Conservation (phyloP, 2,329 filamentous ascomycete genomes). For the Epichloe festucae region DNA sequence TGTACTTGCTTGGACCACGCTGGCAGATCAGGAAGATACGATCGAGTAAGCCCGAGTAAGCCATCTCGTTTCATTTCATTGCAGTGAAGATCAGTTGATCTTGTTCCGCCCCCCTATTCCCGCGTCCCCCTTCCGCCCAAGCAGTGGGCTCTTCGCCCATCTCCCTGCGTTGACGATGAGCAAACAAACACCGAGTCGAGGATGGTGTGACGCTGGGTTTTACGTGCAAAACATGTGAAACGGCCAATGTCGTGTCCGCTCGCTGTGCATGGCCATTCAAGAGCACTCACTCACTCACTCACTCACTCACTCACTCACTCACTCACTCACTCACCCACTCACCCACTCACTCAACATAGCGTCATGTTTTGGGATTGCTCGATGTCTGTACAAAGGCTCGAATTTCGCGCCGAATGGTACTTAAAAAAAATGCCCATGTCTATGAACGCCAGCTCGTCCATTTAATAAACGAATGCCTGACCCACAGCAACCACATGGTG, state of each 20-base stretch:
- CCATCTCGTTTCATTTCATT: too few relatives aligned
- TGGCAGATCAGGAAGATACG: not conserved
- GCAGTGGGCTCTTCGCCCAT: too few relatives aligned
- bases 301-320: not conserved
- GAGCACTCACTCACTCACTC: not conserved
- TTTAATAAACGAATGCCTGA: not conserved
- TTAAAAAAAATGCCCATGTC: not conserved
- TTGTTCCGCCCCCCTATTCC: too few relatives aligned
- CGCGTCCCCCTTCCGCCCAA: too few relatives aligned
- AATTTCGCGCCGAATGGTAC: not conserved
- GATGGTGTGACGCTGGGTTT: constrained; percentile 1
- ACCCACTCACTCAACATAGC: too few relatives aligned
- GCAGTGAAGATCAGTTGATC: too few relatives aligned
- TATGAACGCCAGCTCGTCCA: constrained; percentile 2
- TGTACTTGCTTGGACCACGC: not conserved
- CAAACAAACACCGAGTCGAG: not conserved
- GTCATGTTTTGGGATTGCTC: too few relatives aligned
- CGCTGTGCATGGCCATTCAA: not conserved
- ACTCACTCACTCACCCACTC: not conserved
- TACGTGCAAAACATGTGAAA: not conserved
- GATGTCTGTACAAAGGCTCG: not conserved
- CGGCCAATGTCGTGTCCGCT: not conserved
- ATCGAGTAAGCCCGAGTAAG: not conserved
- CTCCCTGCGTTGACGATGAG: not conserved
- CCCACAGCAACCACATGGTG: not conserved